Percentiles rank a stretch among this genome's conserved stretches.
phyloP scores from a whole-genome alignment of 2,329 filamentous ascomycete genomes.

The Pyrenochaeta sp. region DNA sequence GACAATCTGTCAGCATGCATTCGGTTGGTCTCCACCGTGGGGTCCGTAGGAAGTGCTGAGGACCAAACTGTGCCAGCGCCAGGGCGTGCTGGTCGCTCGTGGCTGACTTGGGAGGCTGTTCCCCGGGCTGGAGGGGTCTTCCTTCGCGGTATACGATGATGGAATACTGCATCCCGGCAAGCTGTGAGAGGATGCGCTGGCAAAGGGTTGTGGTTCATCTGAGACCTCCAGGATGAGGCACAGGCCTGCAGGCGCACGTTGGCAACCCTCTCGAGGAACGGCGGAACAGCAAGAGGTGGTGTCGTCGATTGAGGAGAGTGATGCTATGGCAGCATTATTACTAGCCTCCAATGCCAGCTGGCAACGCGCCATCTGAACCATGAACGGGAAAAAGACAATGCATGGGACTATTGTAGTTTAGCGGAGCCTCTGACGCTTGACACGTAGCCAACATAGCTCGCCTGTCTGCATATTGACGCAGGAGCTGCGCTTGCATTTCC shows the following conservation, averaged over 20 bases:
- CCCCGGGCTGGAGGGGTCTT: slow-evolving; percentile 16
- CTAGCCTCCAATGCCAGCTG: slow-evolving; percentile 48
- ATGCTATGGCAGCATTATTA: slow-evolving; percentile 29
- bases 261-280: slow-evolving; percentile 22
- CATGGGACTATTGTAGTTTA: slow-evolving; percentile 43
- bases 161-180: slow-evolving; percentile 23
- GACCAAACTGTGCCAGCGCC: slow-evolving; percentile 11
- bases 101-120: slow-evolving; percentile 25
- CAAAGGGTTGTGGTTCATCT: slow-evolving; percentile 26
- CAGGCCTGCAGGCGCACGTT: slow-evolving; percentile 31
- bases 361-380: slow-evolving; percentile 43
- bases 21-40: slow-evolving; percentile 26
- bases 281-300: slow-evolving; percentile 26
- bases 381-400: slow-evolving; percentile 38
- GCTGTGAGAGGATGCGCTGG: slow-evolving; percentile 35
- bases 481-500: slow-evolving; percentile 49
- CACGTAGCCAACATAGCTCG: slow-evolving; percentile 47
- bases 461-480: slow-evolving; percentile 51
- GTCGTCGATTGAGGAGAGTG: slow-evolving; percentile 26
- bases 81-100: slow-evolving; percentile 30
- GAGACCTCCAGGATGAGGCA: slow-evolving; percentile 27
- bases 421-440: slow-evolving; percentile 45
- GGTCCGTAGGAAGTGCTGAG: slow-evolving; percentile 17
- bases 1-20: slow-evolving; percentile 29
- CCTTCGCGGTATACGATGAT: slow-evolving; percentile 13